Evolutionary conservation across 2,329 filamentous ascomycete species (phyloP).

Genomic region (Colletotrichum camelliae): DNA sequence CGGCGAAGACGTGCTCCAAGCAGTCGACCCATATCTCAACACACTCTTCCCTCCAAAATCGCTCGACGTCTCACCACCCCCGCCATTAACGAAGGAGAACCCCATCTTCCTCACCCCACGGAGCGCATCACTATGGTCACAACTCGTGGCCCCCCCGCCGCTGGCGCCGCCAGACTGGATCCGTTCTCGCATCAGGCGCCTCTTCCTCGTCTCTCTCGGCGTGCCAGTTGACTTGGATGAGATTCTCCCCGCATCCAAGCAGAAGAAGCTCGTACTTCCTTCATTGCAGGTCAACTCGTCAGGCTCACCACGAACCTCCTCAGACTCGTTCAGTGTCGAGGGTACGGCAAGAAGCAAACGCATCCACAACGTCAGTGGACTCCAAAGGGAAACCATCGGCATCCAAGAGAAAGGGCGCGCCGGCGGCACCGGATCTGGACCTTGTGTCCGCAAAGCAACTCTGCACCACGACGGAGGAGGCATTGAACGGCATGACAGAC

Average conservation of each 20-base stretch:
- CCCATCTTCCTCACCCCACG: slow-evolving; percentile 83
- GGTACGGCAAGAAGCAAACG: slow-evolving; percentile 55
- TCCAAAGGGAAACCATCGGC: slow-evolving; percentile 58
- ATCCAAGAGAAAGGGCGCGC: slow-evolving; percentile 58
- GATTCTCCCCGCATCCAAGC: slow-evolving; percentile 94
- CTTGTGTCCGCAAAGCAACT: slow-evolving; percentile 78
- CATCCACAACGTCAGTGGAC: slow-evolving; percentile 64
- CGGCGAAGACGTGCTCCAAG: slow-evolving; percentile 63
- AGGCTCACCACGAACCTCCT: slow-evolving; percentile 59
- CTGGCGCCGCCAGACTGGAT: slow-evolving; percentile 98
- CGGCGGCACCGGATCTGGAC: slow-evolving; percentile 78
- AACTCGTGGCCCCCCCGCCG: slow-evolving; percentile 92
- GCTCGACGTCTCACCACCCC: slow-evolving; percentile 55
- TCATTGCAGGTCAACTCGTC: slow-evolving; percentile 67
- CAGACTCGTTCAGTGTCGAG: slow-evolving; percentile 56
- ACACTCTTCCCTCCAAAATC: slow-evolving; percentile 67
- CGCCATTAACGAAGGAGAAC: slow-evolving; percentile 57
- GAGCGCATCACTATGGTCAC: slow-evolving; percentile 92
- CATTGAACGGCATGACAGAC: slow-evolving; percentile 79
- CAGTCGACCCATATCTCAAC: slow-evolving; percentile 70
- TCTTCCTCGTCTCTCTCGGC: slow-evolving; percentile 94
- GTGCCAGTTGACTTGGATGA: slow-evolving; percentile 97
- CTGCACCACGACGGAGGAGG: slow-evolving; percentile 84
- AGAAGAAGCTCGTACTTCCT: slow-evolving; percentile 95
- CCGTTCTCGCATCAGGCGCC: slow-evolving; percentile 88